Evolutionary conservation across 768 basidiomycete species (phyloP), one percentile per base, ranked within the genome.

Genomic region (Kwoniella europaea): DNA sequence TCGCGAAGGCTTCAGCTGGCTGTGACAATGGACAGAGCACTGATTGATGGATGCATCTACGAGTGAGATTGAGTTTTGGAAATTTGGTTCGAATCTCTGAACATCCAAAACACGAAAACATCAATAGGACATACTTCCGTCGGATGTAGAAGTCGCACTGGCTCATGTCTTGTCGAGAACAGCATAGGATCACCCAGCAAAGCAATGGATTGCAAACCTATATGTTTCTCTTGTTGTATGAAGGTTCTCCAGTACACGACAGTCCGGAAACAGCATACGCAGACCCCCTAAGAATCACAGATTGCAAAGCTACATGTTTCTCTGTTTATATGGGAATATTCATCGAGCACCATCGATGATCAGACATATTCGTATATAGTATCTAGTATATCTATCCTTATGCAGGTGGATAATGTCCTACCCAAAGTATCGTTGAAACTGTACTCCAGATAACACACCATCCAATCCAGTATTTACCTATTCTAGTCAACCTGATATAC

Each of bases 321-420:
- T 50, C 12, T 50, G 13, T 50, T 18, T 1, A 50, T 50, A 35
- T 35, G 35, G 35, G 35, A 35, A 6, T 6, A 35, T 35, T 35
- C 35, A 35, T 27, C 6, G 35, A 35, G 35, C 35, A 35, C 35
- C 7, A 35, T 35, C 35, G 35, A 35, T 35, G 35, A 35, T 35
- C 35, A 35, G 7, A 35, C 35, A 35, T 35, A 35, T 35, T 35
- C 35, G 5, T 35, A 35, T 35, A 35, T 35, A 27, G 27, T 27
- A 27, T 2, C 27, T 27, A 27, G 27, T 27, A 27, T 27, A 1
- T 35, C 35, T 35, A 35, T 35, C 35, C 2, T 50, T 43, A 96
- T 0, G 95, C 96, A n/a, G 96, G 96, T 0, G 96, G 96, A 41
- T 96, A 86, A 79, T 94, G 95, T 2, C 88, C 87, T 1, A 86